Evolutionary conservation across 2,329 filamentous ascomycete species (phyloP).

Genomic region (Byssochlamys sp.): DNA sequence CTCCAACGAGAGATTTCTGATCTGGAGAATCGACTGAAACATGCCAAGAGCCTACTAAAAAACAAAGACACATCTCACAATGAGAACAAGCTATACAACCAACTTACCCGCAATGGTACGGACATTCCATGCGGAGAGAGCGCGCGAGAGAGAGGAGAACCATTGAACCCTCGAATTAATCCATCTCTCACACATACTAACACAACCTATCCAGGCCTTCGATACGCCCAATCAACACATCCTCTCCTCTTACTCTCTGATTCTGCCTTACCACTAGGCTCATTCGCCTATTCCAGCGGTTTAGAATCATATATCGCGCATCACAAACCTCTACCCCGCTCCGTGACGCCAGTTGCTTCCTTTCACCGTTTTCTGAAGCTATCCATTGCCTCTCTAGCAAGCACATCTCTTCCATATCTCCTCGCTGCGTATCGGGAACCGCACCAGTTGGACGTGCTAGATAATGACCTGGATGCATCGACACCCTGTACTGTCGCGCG

Average conservation of each 20-base stretch:
- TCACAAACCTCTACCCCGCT: slow-evolving; percentile 30
- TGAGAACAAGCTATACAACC: not conserved
- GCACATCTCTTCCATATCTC: slow-evolving; percentile 52
- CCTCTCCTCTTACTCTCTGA: slow-evolving; percentile 53
- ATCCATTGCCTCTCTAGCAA: slow-evolving; percentile 49
- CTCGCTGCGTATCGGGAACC: slow-evolving; percentile 46
- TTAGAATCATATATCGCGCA: slow-evolving; percentile 57
- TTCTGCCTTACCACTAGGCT: slow-evolving; percentile 54
- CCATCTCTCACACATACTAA: not conserved
- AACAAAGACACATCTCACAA: slow-evolving; percentile 6
- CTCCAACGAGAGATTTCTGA: slow-evolving; percentile 34
- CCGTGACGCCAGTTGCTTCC: slow-evolving; percentile 24
- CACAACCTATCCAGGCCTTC: slow-evolving; percentile 12
- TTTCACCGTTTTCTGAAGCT: slow-evolving; percentile 50
- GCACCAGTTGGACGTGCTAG: slow-evolving; percentile 41
- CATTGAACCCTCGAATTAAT: not conserved
- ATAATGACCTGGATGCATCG: slow-evolving; percentile 55
- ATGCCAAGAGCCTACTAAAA: slow-evolving; percentile 36
- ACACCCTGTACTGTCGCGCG: slow-evolving; percentile 55
- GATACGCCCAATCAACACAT: slow-evolving; percentile 30
- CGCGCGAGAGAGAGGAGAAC: no score
- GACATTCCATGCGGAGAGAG: not conserved
- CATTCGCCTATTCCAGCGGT: slow-evolving; percentile 57
- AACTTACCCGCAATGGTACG: slow-evolving; percentile 6
- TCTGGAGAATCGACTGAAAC: slow-evolving; percentile 39